These are phyloP conservation scores for Aspergillus luchuensis DNA, from an alignment of 2,329 filamentous ascomycete species.

Conservation along the genomic window DNA sequence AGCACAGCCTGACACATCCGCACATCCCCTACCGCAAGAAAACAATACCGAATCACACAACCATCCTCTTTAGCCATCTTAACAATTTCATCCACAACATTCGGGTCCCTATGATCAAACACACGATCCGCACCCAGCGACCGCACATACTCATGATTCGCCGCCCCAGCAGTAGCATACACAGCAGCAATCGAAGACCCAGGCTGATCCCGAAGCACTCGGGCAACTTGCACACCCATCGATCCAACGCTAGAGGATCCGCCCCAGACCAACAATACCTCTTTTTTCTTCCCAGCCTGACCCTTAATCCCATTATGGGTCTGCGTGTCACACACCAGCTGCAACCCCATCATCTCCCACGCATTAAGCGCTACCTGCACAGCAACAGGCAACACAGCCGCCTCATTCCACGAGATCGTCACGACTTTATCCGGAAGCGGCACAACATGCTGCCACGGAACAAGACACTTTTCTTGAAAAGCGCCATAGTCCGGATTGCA, in stretches of 20 bases:
- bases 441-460: slow-evolving; percentile 46
- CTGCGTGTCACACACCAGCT: slow-evolving; percentile 16
- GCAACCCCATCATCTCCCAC: slow-evolving; percentile 42
- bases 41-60: slow-evolving; percentile 44
- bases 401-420: slow-evolving; percentile 43
- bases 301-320: neutral
- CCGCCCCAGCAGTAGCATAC: slow-evolving; percentile 44
- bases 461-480: slow-evolving; percentile 49
- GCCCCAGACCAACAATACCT: slow-evolving; percentile 49
- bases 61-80: slow-evolving; percentile 41
- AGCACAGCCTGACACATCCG: slow-evolving; percentile 42
- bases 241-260: slow-evolving; percentile 50
- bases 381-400: slow-evolving; percentile 46
- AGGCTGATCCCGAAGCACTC: slow-evolving; percentile 38
- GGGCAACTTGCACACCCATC: slow-evolving; percentile 48
- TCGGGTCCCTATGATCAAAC: slow-evolving; percentile 44
- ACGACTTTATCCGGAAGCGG: slow-evolving; percentile 32
- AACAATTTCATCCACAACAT: slow-evolving; percentile 35
- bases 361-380: slow-evolving; percentile 41
- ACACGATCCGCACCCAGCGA: slow-evolving; percentile 39
- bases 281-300: slow-evolving; percentile 21
- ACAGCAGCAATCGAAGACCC: slow-evolving; percentile 41
- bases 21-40: slow-evolving; percentile 45
- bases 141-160: slow-evolving; percentile 39
- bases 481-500: slow-evolving; percentile 51